Base-by-base conservation (phyloP, 2,329 filamentous ascomycete genomes). In the Epicoccum sorghinum region DNA sequence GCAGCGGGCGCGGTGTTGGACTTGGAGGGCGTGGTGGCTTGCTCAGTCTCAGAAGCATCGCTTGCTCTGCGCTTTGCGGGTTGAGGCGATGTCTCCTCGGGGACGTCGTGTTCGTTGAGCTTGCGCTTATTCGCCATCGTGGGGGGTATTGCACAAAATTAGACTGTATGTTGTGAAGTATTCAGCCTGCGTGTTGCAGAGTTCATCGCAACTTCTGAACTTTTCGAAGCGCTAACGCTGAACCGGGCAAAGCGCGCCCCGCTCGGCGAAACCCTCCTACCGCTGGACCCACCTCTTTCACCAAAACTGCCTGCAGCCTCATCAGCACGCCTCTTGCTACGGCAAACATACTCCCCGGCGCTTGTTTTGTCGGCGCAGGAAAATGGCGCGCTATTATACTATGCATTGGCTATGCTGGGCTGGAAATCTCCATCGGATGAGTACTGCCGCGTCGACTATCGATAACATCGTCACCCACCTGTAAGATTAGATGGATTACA, bases 21-120 rank as follows among this genome's bases (percentile, higher is more conserved):
- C 30, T 66, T 58, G 33, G 51, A 38, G 25, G 51, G 25, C 27
- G 60, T 58, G 23, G 58, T 47, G 48, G 56, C 50, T 27, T 62
- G 55, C n/a, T 62, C 58, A n/a, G 45, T 55, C 7, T 65, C 61
- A 8, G 66, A 65, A 38, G 59, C 63, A 35, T 66, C 65, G 58
- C 64, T 66, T 23, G 60, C 56, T 50, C 60, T 52, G 52, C 56
- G 62, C 48, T 62, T 56, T 13, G 52, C 40, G 10, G 52, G 46
- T 23, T 47, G 58, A 1, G 61, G 49, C 5, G 62, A 59, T 36
- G 62, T 61, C 23, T 53, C 69, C 60, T 80, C 77, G 2, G 79
- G 79, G 1, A 78, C 73, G 50, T 80, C 76, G 38, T 77, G 64
- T n/a, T 77, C 75, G 61, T 81, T 79, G 55, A 81, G 67, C 67